These are phyloP conservation scores for Sanghuangporus baumii DNA, from an alignment of 1,284 basidiomycete species.

Conservation along the genomic window DNA sequence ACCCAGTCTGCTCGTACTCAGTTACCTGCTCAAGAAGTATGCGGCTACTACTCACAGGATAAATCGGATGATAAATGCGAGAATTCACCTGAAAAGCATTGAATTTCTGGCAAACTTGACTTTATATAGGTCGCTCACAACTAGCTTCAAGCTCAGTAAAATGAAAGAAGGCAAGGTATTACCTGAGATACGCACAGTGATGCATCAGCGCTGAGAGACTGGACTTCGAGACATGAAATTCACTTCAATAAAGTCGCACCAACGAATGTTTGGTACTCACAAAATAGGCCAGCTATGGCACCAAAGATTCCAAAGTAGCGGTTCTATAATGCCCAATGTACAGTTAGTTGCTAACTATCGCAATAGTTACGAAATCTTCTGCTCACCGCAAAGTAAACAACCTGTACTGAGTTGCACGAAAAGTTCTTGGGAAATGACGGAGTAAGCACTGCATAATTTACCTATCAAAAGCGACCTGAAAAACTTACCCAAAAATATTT, in stretches of 20 bases:
- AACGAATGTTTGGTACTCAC: not conserved
- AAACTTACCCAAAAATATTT: conserved; percentile 5
- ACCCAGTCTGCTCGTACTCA: not conserved
- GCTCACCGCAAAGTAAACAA: conserved; percentile 2
- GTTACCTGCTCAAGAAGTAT: not conserved
- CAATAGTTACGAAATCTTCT: not conserved
- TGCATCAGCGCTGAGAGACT: not conserved
- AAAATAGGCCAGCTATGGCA: not conserved
- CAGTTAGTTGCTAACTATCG: not conserved
- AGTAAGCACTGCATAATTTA: not conserved
- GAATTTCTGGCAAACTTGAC: not conserved
- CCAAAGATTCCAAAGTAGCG: conserved; percentile 3
- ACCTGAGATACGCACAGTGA: not conserved
- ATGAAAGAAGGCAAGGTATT: not conserved
- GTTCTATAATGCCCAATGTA: not conserved
- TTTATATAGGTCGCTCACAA: not conserved
- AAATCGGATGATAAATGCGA: not conserved
- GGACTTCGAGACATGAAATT: not conserved
- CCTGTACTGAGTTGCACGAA: not conserved
- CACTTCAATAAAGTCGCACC: not conserved
- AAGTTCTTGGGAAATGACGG: not conserved
- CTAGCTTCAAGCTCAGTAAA: not conserved
- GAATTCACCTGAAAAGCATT: not conserved
- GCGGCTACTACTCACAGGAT: not conserved
- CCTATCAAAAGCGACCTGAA: too few species aligned